Conservation (phyloP, 2,329 filamentous ascomycete species). For the Ophiostoma pallidulum region DNA sequence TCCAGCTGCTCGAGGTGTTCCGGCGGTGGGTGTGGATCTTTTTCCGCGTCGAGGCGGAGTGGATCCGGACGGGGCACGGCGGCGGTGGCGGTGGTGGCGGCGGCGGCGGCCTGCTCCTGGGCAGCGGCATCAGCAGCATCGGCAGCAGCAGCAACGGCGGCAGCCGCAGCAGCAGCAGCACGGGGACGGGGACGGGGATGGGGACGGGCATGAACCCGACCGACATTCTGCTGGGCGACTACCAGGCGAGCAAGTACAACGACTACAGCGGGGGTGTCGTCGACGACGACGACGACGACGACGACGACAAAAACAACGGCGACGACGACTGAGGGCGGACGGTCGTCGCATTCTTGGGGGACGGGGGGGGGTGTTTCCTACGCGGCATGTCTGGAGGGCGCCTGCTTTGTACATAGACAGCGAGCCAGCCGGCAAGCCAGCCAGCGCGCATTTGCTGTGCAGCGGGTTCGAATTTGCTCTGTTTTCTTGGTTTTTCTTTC, state of each 20-base stretch:
- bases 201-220: conserved; percentile 50
- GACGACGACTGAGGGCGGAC: too few relatives aligned
- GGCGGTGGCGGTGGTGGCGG: background rate
- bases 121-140: too few relatives aligned
- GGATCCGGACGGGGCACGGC: conserved; percentile 49
- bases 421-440: too few relatives aligned
- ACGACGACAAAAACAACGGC: too few relatives aligned
- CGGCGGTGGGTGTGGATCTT: conserved; percentile 96
- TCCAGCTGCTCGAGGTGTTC: conserved; percentile 79
- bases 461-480: background rate
- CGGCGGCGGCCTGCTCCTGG: background rate
- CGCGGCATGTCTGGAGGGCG: too few relatives aligned
- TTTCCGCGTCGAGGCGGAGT: conserved; percentile 89
- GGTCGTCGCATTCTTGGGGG: too few relatives aligned
- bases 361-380: too few relatives aligned
- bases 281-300: conserved; percentile 33
- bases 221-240: conserved; percentile 68
- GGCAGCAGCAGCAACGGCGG: conserved; percentile 15
- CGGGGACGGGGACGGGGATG: too few relatives aligned
- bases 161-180: conserved; percentile 5
- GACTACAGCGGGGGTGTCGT: conserved; percentile 25
- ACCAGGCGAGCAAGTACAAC: conserved; percentile 52
- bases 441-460: too few relatives aligned
- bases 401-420: too few relatives aligned
- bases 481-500: background rate